These are phyloP conservation scores for Pestalotiopsis sp. DNA, from an alignment of 2,329 filamentous ascomycete genomes.

Conservation along the genomic window DNA sequence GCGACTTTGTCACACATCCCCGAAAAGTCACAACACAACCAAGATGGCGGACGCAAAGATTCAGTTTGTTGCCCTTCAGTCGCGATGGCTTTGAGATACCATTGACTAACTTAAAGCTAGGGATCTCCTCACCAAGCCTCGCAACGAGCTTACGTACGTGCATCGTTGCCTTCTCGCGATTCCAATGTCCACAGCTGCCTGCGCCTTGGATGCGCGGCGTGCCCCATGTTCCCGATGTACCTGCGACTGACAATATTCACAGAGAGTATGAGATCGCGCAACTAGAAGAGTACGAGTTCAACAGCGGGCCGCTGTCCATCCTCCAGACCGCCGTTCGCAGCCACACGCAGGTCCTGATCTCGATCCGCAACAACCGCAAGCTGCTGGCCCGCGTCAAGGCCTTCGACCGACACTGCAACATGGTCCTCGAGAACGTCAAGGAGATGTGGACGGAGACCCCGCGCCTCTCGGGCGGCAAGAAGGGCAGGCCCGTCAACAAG, in stretches of 20 bases:
- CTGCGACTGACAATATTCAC: conserved; percentile 15
- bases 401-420: conserved; percentile 98
- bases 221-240: not conserved
- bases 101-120: conserved; percentile 48
- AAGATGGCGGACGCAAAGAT: conserved; percentile 57
- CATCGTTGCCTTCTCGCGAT: conserved; percentile 15
- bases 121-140: conserved; percentile 86
- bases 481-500: conserved; percentile 91
- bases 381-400: conserved; percentile 96
- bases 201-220: conserved; percentile 48
- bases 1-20: not conserved
- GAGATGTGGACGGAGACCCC: conserved; percentile 99
- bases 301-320: conserved; percentile 82
- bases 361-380: conserved; percentile 97
- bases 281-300: conserved; percentile 79
- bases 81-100: not conserved
- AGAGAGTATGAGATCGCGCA: conserved; percentile 57
- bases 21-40: conserved; percentile 5
- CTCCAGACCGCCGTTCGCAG: conserved; percentile 95
- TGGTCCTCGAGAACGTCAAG: conserved; percentile 96
- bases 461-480: conserved; percentile 79
- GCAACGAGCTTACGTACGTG: conserved; percentile 86
- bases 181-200: conserved; percentile 22
- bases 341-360: conserved; percentile 95
- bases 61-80: conserved; percentile 55